Evolutionary conservation across 331 rosid species (phyloP).

Genomic region (Quercus tomentella): DNA sequence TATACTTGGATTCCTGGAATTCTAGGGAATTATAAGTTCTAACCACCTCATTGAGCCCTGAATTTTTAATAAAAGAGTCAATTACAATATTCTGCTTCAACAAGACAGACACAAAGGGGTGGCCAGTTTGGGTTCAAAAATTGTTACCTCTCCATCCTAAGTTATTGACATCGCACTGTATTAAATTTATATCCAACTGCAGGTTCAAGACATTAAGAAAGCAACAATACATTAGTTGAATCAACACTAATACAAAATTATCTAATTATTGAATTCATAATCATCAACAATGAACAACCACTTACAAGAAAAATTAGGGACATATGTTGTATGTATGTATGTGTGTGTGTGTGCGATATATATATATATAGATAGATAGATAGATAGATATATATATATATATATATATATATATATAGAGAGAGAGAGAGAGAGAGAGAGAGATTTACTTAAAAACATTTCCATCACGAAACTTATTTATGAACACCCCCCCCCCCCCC

Average conservation of each 20-base stretch:
- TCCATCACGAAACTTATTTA: background rate
- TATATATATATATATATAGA: too few species aligned
- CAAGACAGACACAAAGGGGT: background rate
- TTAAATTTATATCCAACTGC: constrained; percentile 82
- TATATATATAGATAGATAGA: too few species aligned
- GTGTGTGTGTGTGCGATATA: too few species aligned
- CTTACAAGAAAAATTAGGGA: background rate
- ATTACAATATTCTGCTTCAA: constrained; percentile 3
- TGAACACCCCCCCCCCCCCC: too few species aligned
- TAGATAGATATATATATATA: too few species aligned
- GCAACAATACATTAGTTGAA: constrained; percentile 17
- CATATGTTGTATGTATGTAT: background rate
- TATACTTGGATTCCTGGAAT: background rate
- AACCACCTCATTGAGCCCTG: background rate
- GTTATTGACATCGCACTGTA: constrained; percentile 62
- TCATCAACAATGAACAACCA: background rate
- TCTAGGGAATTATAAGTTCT: background rate
- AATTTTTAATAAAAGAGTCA: background rate
- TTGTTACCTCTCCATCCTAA: constrained; percentile 68
- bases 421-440: background rate
- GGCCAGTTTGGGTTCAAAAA: background rate
- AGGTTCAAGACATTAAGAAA: constrained; percentile 31
- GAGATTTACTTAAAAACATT: background rate
- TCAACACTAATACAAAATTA: constrained; percentile 6
- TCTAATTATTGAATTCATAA: constrained; percentile 1